Base-by-base conservation (phyloP, 2,329 filamentous ascomycete genomes). In the Fusarium sarcochroum region DNA sequence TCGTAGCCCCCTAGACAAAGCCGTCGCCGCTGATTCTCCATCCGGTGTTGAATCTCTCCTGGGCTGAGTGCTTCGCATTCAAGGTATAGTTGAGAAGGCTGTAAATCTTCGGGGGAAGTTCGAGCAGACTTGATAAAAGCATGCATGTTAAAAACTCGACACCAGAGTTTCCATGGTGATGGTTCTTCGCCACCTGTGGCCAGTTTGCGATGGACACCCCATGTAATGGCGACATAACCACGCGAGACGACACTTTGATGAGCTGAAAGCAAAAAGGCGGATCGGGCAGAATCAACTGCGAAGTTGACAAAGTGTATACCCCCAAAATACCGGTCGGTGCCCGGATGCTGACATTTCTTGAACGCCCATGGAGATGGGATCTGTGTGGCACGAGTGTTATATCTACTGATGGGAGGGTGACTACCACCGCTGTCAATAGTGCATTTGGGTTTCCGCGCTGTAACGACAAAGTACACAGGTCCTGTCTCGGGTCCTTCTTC, bases 221-320 rank as follows among this genome's bases (percentile, higher is more conserved):
- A 74, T 45, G 70, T 42, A 13, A 73, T 61, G 17, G 46, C 68
- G 3, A 63, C 50, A 7, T 58, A 49, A 4, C 50, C 54, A 18
- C 37, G 40, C 4, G 27, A 17, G 1, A 9, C 10, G 6, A 8
- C 11, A 15, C 11, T 1, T 13, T 45, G 32, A 10, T 1, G 3
- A 11, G 15, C 17, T 23, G 46, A 32, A 7, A 9, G 20, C 7
- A 14, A 4, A 6, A 7, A 7, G 13, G 17, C 8, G 11, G 10
- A n/a, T 11, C 9, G 9, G 3, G 20, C 11, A 6, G 5, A 5
- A 7, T 54, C 11, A 1, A 70, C 49, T 2, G 27, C 25, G 17
- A 74, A 56, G 9, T 58, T 49, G 11, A 70, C 15, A 42, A 70
- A 71, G 20, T 74, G 72, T 5, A 73, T 46, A 5, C 72, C 72